These are phyloP conservation scores for Musa itinerans DNA, from an alignment of 176 grass and related monocot genomes.

Conservation along the genomic window DNA sequence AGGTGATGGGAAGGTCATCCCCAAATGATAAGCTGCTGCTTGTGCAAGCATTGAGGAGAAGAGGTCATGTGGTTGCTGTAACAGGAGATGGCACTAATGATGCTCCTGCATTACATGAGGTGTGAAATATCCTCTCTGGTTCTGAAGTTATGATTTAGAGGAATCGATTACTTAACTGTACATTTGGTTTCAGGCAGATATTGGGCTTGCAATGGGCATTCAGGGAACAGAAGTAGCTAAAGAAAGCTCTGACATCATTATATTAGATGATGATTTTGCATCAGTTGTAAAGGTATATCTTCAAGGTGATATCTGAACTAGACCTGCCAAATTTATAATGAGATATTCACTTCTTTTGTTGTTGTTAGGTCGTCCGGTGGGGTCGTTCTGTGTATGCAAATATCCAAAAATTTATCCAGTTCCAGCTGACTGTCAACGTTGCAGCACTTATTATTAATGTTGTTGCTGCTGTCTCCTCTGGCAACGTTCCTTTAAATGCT, in stretches of 20 bases:
- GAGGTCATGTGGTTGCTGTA: conserved; percentile 82
- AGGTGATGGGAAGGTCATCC: conserved; percentile 96
- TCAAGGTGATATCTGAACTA: background rate
- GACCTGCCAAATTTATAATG: background rate
- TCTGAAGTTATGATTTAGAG: background rate
- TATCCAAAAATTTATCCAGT: conserved; percentile 98
- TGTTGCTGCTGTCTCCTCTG: conserved; percentile 74
- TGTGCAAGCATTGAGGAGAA: conserved; percentile 63
- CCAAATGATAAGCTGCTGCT: conserved; percentile 91
- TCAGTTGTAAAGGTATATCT: conserved; percentile 68
- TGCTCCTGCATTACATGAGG: conserved; percentile 90
- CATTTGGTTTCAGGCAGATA: conserved; percentile 68
- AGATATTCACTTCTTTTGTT: conserved; percentile 10
- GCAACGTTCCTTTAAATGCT: conserved; percentile 84
- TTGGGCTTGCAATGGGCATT: conserved; percentile 95
- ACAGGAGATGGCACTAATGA: conserved; percentile 98
- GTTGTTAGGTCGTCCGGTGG: conserved; percentile 86
- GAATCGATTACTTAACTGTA: background rate
- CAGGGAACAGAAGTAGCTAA: conserved; percentile 98
- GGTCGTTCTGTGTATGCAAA: conserved; percentile 94
- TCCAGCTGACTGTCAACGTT: conserved; percentile 90
- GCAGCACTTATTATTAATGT: conserved; percentile 90
- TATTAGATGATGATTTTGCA: conserved; percentile 93
- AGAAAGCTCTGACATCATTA: conserved; percentile 98
- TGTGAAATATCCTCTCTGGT: conserved; percentile 17